A percentile compares a stretch with the other conserved stretches of the same genome.
Conservation (phyloP, 345 rosid species). For the Euphorbia lathyris region DNA sequence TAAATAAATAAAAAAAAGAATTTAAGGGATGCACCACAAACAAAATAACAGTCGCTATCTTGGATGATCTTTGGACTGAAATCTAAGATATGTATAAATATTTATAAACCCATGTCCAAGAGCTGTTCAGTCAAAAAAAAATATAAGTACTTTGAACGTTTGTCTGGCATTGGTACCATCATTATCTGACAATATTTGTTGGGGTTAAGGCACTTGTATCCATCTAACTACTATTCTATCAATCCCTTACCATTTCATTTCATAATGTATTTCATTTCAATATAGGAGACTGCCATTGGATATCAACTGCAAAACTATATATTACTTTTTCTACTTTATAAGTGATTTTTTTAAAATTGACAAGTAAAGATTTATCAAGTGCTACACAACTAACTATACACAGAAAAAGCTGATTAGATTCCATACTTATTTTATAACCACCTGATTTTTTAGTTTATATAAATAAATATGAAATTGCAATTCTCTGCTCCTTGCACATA, state of each 20-base stretch:
- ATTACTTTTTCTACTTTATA: too few species aligned
- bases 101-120: background rate
- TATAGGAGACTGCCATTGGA: too few species aligned
- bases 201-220: background rate
- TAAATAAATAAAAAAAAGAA: too few species aligned
- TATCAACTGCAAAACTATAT: too few species aligned
- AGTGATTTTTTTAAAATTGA: too few species aligned
- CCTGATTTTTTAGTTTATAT: background rate
- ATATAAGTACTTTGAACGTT: constrained; percentile 20
- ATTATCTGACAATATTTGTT: constrained; percentile 4
- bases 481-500: background rate
- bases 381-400: too few species aligned
- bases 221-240: too few species aligned
- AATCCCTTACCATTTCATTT: too few species aligned
- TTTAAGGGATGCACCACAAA: background rate
- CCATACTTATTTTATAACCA: too few species aligned
- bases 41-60: background rate
- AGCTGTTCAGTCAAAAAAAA: constrained; percentile 19
- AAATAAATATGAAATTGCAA: background rate
- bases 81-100: constrained; percentile 11
- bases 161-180: constrained; percentile 8
- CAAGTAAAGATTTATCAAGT: too few species aligned
- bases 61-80: constrained; percentile 10
- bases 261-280: too few species aligned
- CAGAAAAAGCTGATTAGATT: too few species aligned